Conservation (phyloP, 495 filamentous ascomycete species). For the Ascodesmis nigricans region DNA sequence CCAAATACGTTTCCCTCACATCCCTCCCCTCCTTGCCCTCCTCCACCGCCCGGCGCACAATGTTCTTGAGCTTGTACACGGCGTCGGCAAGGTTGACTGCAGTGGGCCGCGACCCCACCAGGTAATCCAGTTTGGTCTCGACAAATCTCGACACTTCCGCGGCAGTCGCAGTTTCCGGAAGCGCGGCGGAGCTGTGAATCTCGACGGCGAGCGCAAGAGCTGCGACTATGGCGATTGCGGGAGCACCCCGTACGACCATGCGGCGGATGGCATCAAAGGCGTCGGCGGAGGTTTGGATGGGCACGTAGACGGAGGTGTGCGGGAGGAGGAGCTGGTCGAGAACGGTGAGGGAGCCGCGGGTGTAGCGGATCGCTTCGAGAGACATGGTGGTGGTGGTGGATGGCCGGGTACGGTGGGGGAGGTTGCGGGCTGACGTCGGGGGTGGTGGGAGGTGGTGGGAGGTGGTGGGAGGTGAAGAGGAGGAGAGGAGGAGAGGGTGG, state of each 20-base stretch:
- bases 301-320: slow-evolving; percentile 60
- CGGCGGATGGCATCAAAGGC: slow-evolving; percentile 81
- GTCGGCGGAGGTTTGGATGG: slow-evolving; percentile 50
- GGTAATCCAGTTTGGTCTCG: slow-evolving; percentile 50
- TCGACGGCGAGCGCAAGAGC: slow-evolving; percentile 68
- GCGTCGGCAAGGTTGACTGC: slow-evolving; percentile 90
- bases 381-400: slow-evolving; percentile 9
- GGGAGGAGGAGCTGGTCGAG: slow-evolving; percentile 79
- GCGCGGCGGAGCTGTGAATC: slow-evolving; percentile 27
- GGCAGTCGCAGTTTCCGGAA: no score
- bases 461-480: no score
- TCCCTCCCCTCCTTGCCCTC: slow-evolving; percentile 19
- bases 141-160: slow-evolving; percentile 47
- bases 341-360: slow-evolving; percentile 52
- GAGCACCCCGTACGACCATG: slow-evolving; percentile 86
- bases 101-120: slow-evolving; percentile 70
- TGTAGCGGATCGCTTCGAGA: slow-evolving; percentile 76
- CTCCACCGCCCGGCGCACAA: slow-evolving; percentile 27
- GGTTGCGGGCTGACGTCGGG: no score
- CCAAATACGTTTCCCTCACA: slow-evolving; percentile 37
- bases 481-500: no score
- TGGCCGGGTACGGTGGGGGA: no score
- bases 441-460: no score
- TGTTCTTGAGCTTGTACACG: slow-evolving; percentile 47
- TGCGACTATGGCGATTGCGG: slow-evolving; percentile 92